These are phyloP conservation scores for Phialophora tarda DNA, from an alignment of 2,329 filamentous ascomycete species.

Conservation along the genomic window DNA sequence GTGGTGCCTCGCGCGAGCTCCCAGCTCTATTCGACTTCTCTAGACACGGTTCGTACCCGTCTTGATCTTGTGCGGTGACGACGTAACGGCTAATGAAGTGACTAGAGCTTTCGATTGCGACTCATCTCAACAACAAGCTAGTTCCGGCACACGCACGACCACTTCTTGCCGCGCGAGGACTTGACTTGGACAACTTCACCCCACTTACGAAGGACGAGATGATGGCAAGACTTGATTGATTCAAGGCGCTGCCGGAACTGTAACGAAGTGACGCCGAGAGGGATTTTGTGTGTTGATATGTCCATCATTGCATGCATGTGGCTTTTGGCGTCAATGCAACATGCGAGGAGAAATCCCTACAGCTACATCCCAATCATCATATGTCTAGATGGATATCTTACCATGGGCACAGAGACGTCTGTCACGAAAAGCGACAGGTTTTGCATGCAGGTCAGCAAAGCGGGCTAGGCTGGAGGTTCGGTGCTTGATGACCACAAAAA, in stretches of 20 bases:
- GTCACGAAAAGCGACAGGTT: slow-evolving; percentile 31
- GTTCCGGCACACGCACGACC: slow-evolving; percentile 83
- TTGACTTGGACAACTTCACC: slow-evolving; percentile 93
- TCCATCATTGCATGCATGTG: slow-evolving; percentile 36
- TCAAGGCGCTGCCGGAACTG: slow-evolving; percentile 42
- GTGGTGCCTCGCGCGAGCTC: slow-evolving; percentile 77
- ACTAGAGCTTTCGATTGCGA: slow-evolving; percentile 92
- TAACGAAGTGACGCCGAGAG: slow-evolving; percentile 49
- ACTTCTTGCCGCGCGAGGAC: slow-evolving; percentile 73
- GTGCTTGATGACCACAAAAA: slow-evolving; percentile 26
- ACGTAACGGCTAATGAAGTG: slow-evolving; percentile 24
- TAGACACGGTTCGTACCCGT: slow-evolving; percentile 74
- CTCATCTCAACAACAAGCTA: slow-evolving; percentile 82
- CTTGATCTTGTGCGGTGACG: slow-evolving; percentile 17
- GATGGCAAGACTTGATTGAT: slow-evolving; percentile 96
- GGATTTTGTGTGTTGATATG: slow-evolving; percentile 43
- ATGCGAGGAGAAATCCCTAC: slow-evolving; percentile 27
- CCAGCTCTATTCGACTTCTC: slow-evolving; percentile 92
- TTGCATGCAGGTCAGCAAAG: slow-evolving; percentile 29
- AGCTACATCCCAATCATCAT: slow-evolving; percentile 44
- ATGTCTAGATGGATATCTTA: slow-evolving; percentile 36
- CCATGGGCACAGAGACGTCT: slow-evolving; percentile 28
- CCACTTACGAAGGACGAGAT: slow-evolving; percentile 93
- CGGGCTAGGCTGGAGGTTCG: slow-evolving; percentile 28
- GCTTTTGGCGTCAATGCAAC: slow-evolving; percentile 27